A percentile compares a stretch with the other conserved stretches of the same genome.
phyloP scores from a whole-genome alignment of 1,139 yeast species.

The Suhomyces kunorum region DNA sequence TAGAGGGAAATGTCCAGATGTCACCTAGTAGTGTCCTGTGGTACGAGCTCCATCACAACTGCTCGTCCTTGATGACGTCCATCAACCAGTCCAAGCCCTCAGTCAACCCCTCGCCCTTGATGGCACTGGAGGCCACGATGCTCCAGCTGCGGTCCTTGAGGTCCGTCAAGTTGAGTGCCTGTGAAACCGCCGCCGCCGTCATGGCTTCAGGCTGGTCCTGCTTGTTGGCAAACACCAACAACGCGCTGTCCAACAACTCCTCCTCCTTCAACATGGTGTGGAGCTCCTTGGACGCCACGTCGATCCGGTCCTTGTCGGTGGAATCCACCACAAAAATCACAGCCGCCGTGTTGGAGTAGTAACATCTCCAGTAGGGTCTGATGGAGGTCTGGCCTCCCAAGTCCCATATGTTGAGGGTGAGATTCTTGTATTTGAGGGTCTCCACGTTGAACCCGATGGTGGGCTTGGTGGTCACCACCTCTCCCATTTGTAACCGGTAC shows the following conservation, averaged over 20 bases:
- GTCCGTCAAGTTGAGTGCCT: slow-evolving; percentile 80
- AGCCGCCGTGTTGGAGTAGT: slow-evolving; percentile 94
- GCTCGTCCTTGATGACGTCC: slow-evolving; percentile 93
- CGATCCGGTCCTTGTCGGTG: slow-evolving; percentile 91
- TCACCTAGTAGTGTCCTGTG: no score
- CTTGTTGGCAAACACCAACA: slow-evolving; percentile 93
- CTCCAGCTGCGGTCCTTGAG: slow-evolving; percentile 97
- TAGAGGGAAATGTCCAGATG: no score
- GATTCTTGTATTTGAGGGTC: slow-evolving; percentile 83
- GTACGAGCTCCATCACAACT: slow-evolving; percentile 48
- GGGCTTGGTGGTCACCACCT: slow-evolving; percentile 91
- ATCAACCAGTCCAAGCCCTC: slow-evolving; percentile 98
- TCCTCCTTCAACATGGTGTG: slow-evolving; percentile 93
- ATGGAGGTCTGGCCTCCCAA: slow-evolving; percentile 97
- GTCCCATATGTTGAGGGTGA: slow-evolving; percentile 87
- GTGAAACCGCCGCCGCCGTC: slow-evolving; percentile 92
- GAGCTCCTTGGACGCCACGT: slow-evolving; percentile 82
- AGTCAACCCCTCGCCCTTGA: slow-evolving; percentile 91
- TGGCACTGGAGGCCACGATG: slow-evolving; percentile 94
- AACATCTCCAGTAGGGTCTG: slow-evolving; percentile 98
- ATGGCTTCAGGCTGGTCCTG: slow-evolving; percentile 97
- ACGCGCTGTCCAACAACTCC: slow-evolving; percentile 84
- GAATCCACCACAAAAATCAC: slow-evolving; percentile 96
- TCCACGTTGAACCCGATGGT: slow-evolving; percentile 97
- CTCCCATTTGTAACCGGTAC: slow-evolving; percentile 89